A percentile compares a stretch with the other conserved stretches of the same genome.
Evolutionary conservation across 2,329 filamentous ascomycete genomes (phyloP).

Genomic region (Exophiala bonariae): DNA sequence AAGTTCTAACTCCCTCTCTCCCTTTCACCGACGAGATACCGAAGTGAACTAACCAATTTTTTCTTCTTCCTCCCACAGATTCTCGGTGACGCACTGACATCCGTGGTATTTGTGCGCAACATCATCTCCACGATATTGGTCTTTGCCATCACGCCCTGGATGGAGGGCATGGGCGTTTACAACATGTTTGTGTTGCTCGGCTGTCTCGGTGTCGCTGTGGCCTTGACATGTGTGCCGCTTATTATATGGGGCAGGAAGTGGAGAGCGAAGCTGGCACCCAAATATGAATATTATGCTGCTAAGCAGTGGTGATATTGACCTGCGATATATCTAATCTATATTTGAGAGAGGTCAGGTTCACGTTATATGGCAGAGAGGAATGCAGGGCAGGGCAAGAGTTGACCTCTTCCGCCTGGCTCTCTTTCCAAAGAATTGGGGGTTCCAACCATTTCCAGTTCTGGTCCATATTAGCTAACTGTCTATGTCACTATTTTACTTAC

Average conservation of each 20-base stretch:
- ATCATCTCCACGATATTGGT: slow-evolving; percentile 45
- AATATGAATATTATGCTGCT: slow-evolving; percentile 37
- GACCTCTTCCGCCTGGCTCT: too few relatives aligned
- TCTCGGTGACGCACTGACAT: slow-evolving; percentile 48
- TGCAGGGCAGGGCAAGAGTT: too few relatives aligned
- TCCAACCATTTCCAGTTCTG: too few relatives aligned
- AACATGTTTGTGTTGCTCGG: slow-evolving; percentile 45
- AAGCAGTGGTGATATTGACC: slow-evolving; percentile 31
- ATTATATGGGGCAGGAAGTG: slow-evolving; percentile 38
- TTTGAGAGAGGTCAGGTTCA: too few relatives aligned
- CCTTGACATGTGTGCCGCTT: slow-evolving; percentile 29
- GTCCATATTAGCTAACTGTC: too few relatives aligned
- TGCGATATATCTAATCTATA: too few relatives aligned
- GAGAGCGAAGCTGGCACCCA: slow-evolving; percentile 32
- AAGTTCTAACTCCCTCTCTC: slow-evolving; percentile 22
- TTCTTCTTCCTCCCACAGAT: slow-evolving; percentile 38
- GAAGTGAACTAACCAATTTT: slow-evolving; percentile 5
- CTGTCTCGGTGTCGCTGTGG: slow-evolving; percentile 34
- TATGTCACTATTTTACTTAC: too few relatives aligned
- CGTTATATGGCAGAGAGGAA: too few relatives aligned
- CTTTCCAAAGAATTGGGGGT: too few relatives aligned
- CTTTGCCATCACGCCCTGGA: slow-evolving; percentile 48
- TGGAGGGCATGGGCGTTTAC: slow-evolving; percentile 37
- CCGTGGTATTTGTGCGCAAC: slow-evolving; percentile 48
- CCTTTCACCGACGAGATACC: background rate